These are phyloP conservation scores for Ambrosia artemisiifolia DNA, from an alignment of 129 eudicot species.

Conservation along the genomic window DNA sequence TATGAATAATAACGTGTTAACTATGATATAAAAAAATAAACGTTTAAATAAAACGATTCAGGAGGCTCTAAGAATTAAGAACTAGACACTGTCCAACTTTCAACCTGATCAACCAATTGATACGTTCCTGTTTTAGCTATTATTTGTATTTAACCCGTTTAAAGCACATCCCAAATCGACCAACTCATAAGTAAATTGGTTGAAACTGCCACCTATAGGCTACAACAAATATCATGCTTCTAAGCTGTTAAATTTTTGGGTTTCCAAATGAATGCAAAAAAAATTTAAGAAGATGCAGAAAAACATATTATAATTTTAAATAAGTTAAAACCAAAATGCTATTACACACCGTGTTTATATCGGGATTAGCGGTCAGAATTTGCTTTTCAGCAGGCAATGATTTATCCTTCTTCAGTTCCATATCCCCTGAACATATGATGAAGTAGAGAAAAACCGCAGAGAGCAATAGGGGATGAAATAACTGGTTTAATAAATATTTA, in stretches of 20 bases:
- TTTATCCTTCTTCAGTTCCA: constrained; percentile 76
- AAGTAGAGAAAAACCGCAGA: constrained; percentile 8
- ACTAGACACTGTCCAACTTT: no score
- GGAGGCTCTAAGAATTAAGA: background rate
- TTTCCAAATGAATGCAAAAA: background rate
- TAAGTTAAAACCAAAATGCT: constrained; percentile 4
- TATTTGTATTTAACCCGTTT: no score
- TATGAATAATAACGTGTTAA: no score
- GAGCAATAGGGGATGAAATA: background rate
- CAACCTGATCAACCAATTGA: no score
- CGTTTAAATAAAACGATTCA: no score
- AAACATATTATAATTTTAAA: background rate
- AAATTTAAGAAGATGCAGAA: background rate
- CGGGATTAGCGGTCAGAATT: constrained; percentile 84
- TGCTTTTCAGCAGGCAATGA: constrained; percentile 78
- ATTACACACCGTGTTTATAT: constrained; percentile 55
- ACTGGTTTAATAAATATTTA: background rate
- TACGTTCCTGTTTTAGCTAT: no score
- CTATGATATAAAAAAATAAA: no score
- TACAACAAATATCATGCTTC: background rate
- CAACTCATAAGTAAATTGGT: background rate
- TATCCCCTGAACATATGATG: constrained; percentile 59
- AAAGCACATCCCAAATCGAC: background rate
- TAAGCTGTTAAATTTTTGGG: background rate
- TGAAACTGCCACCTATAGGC: background rate